Evolutionary conservation across 1,284 basidiomycete species (phyloP).

Genomic region (Megacollybia platyphylla): DNA sequence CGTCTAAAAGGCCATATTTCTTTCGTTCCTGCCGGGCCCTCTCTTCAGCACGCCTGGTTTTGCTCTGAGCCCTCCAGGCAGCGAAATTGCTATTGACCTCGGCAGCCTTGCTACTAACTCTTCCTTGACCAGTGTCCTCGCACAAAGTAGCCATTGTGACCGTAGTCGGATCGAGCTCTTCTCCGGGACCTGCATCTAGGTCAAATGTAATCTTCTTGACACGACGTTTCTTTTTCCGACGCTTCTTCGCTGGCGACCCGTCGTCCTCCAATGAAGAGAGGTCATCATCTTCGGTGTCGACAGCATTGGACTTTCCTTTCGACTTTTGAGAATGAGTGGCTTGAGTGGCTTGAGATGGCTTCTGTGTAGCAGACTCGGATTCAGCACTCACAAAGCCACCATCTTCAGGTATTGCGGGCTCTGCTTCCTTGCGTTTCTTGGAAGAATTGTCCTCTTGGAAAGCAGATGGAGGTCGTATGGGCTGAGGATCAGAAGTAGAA

Average conservation of each 20-base stretch:
- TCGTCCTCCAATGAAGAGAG: too few relatives aligned
- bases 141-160: slow-evolving; percentile 71
- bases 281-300: too few relatives aligned
- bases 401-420: too few relatives aligned
- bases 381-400: too few relatives aligned
- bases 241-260: slow-evolving; percentile 6
- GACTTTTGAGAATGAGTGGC: too few relatives aligned
- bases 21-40: slow-evolving; percentile 50
- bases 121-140: slow-evolving; percentile 59
- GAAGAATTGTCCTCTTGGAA: too few relatives aligned
- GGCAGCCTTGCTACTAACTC: slow-evolving; percentile 58
- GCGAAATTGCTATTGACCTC: slow-evolving; percentile 57
- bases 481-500: too few relatives aligned
- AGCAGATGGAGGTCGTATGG: too few relatives aligned
- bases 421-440: too few relatives aligned
- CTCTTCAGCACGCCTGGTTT: slow-evolving; percentile 51
- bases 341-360: too few relatives aligned
- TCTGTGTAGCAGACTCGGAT: too few relatives aligned
- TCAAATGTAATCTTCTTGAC: slow-evolving; percentile 38
- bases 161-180: slow-evolving; percentile 63
- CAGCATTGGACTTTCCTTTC: too few relatives aligned
- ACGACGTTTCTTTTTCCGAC: slow-evolving; percentile 7
- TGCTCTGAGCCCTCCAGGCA: slow-evolving; percentile 52
- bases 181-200: slow-evolving; percentile 48
- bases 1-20: slow-evolving; percentile 48